Conservation (phyloP, 2,329 filamentous ascomycete genomes). For the Trichoderma cornu-damae region DNA sequence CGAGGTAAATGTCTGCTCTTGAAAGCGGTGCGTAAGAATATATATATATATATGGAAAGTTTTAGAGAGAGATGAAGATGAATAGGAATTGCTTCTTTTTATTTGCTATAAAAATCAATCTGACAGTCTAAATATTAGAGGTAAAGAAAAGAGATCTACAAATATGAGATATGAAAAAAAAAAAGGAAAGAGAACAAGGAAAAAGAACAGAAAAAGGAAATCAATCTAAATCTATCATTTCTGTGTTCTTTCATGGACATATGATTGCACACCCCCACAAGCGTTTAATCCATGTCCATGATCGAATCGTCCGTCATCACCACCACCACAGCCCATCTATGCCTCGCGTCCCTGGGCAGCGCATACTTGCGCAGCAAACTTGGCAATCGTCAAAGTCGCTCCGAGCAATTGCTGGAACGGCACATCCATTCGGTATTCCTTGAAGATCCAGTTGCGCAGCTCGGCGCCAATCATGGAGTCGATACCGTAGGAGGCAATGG, state of each 20-base stretch:
- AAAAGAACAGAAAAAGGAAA: neutral
- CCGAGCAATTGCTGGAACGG: slow-evolving; percentile 37
- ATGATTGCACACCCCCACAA: neutral
- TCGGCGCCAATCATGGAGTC: slow-evolving; percentile 37
- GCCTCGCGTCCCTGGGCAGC: neutral
- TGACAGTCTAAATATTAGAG: neutral
- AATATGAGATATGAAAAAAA: neutral
- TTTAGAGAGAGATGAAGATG: neutral
- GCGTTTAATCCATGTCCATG: neutral
- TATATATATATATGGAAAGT: neutral
- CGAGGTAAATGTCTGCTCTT: neutral
- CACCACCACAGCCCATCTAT: neutral
- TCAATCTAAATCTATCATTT: neutral
- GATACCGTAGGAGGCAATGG: slow-evolving; percentile 31
- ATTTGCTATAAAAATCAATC: neutral
- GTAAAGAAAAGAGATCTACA: neutral
- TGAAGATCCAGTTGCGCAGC: slow-evolving; percentile 35
- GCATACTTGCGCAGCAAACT: slow-evolving; percentile 18
- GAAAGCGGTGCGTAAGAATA: neutral
- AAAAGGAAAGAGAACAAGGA: neutral
- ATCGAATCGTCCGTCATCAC: neutral
- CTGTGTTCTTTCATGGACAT: neutral
- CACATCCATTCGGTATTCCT: slow-evolving; percentile 34
- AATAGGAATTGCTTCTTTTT: neutral
- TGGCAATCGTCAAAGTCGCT: slow-evolving; percentile 26